Evolutionary conservation across 2,329 filamentous ascomycete species (phyloP).

Genomic region (Aspergillus arachidicola): DNA sequence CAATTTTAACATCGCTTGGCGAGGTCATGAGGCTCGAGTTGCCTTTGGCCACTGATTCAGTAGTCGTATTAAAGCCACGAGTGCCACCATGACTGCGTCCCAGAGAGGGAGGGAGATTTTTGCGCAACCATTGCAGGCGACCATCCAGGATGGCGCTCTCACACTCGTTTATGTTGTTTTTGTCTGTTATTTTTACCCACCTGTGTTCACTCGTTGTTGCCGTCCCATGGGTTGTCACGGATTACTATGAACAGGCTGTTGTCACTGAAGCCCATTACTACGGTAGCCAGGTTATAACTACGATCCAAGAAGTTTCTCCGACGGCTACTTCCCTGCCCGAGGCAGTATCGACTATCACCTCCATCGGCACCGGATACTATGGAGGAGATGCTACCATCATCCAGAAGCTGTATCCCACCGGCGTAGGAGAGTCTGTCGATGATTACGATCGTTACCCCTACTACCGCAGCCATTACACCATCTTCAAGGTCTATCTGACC

Average conservation of each 20-base stretch:
- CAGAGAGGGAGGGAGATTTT: not conserved
- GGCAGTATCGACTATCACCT: slow-evolving; percentile 29
- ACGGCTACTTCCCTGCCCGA: slow-evolving; percentile 26
- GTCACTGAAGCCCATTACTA: slow-evolving; percentile 16
- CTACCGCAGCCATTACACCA: slow-evolving; percentile 16
- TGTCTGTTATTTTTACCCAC: slow-evolving; percentile 23
- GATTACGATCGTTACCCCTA: slow-evolving; percentile 4
- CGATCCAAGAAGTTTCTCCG: slow-evolving; percentile 23
- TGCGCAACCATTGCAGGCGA: not conserved
- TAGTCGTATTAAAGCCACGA: not conserved
- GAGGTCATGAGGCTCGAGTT: not conserved
- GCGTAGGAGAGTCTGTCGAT: slow-evolving; percentile 18
- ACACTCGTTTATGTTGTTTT: slow-evolving; percentile 27
- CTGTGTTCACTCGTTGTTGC: slow-evolving; percentile 24
- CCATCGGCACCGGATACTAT: slow-evolving; percentile 18
- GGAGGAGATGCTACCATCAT: slow-evolving; percentile 26
- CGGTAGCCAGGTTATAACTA: slow-evolving; percentile 15
- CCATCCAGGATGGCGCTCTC: slow-evolving; percentile 21
- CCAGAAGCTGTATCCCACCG: slow-evolving; percentile 31
- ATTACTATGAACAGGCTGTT: slow-evolving; percentile 25
- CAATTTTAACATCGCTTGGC: not conserved
- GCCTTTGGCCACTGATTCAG: not conserved
- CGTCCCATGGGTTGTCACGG: slow-evolving; percentile 35
- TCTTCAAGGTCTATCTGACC: slow-evolving; percentile 31
- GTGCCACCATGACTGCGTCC: not conserved